phyloP scores from a whole-genome alignment of 169 alveolate genomes.

The Cryptosporidium andersoni region DNA sequence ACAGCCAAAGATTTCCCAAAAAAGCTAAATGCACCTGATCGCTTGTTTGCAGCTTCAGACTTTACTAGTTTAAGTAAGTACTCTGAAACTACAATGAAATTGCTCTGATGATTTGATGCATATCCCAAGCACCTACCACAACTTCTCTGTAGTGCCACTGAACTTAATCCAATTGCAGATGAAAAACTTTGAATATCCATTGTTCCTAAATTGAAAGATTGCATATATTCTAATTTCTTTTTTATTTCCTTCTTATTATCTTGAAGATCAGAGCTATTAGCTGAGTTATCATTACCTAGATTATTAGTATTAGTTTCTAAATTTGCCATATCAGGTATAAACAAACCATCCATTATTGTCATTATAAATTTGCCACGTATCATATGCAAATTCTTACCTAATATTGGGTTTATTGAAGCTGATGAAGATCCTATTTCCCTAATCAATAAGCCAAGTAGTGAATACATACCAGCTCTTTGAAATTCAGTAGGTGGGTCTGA shows the following conservation, averaged over 20 bases:
- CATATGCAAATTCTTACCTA: not conserved
- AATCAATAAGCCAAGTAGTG: conserved; percentile 40
- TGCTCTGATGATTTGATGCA: conserved; percentile 26
- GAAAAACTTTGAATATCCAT: conserved; percentile 39
- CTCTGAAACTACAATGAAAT: conserved; percentile 46
- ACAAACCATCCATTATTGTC: conserved; percentile 36
- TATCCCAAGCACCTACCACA: conserved; percentile 66
- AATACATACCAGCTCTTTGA: conserved; percentile 71
- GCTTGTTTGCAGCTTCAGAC: conserved; percentile 76
- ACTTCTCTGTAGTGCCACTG: conserved; percentile 34
- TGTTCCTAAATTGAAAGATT: not conserved
- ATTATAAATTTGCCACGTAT: conserved; percentile 26
- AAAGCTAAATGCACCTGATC: conserved; percentile 75
- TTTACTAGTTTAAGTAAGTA: conserved; percentile 36
- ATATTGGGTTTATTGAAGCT: not conserved
- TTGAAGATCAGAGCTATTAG: not conserved
- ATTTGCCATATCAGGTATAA: conserved; percentile 40
- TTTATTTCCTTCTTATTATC: conserved; percentile 21
- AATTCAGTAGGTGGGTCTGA: conserved; percentile 68
- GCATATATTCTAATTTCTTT: conserved; percentile 3
- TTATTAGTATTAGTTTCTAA: not conserved
- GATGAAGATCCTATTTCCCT: conserved; percentile 17
- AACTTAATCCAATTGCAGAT: conserved; percentile 50
- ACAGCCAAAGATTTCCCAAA: conserved; percentile 78
- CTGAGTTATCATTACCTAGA: not conserved